Percentiles rank a stretch among this genome's conserved stretches.
These are phyloP conservation scores for Phytopythium mirpurense DNA, from an alignment of 352 stramenopile genomes.

Conservation along the genomic window DNA sequence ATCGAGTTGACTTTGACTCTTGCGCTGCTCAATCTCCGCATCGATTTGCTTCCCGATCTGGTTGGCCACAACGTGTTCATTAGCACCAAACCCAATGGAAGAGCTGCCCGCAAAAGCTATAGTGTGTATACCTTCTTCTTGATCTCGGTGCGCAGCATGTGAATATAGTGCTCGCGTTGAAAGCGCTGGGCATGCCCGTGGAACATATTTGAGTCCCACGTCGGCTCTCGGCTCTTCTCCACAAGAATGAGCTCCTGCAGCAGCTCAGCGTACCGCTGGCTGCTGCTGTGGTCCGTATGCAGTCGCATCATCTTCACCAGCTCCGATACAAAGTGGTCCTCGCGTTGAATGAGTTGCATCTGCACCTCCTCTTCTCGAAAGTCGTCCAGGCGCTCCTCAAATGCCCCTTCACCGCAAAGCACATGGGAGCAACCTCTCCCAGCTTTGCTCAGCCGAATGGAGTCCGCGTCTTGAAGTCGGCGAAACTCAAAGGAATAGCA, in stretches of 20 bases:
- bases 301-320: constrained; percentile 67
- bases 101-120: no score
- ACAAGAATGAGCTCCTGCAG: constrained; percentile 62
- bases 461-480: constrained; percentile 1
- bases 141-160: constrained; percentile 58
- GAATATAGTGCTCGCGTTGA: constrained; percentile 47
- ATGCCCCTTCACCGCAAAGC: constrained; percentile 14
- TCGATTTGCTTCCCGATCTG: constrained; percentile 66
- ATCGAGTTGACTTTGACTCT: constrained; percentile 7
- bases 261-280: constrained; percentile 43
- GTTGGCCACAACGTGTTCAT: background rate
- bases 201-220: constrained; percentile 65
- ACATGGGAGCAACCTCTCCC: background rate
- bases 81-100: no score
- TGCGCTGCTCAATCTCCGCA: constrained; percentile 25
- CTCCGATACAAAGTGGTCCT: constrained; percentile 66
- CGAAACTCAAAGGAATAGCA: constrained; percentile 61
- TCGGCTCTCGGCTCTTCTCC: constrained; percentile 44
- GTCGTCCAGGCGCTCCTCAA: constrained; percentile 50
- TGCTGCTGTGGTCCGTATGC: constrained; percentile 56
- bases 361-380: constrained; percentile 62
- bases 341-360: constrained; percentile 38
- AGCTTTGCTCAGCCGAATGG: constrained; percentile 7
- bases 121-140: constrained; percentile 80
- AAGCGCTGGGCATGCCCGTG: constrained; percentile 70